These are phyloP conservation scores for Pestalotiopsis sp. DNA, from an alignment of 2,329 filamentous ascomycete genomes.

Conservation along the genomic window DNA sequence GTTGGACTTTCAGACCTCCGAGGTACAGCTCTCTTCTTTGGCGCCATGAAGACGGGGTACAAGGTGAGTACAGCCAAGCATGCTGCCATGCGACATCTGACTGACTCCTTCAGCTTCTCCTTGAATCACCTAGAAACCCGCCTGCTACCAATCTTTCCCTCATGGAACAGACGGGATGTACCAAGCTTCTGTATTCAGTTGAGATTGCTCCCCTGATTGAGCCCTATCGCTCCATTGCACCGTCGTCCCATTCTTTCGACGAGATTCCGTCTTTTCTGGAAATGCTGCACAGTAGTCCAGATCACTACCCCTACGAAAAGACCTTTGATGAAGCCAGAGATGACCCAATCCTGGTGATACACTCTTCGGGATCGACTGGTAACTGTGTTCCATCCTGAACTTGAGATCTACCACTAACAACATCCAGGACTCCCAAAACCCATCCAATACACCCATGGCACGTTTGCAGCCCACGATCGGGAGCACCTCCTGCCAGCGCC, in stretches of 20 bases:
- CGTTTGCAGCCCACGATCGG: neutral
- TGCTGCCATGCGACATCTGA: neutral
- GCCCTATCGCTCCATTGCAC: neutral
- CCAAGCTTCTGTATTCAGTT: constrained; percentile 20
- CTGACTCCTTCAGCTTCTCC: constrained; percentile 18
- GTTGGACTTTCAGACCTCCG: constrained; percentile 33
- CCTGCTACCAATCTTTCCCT: constrained; percentile 20
- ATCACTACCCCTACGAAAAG: constrained; percentile 21
- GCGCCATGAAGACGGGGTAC: constrained; percentile 40
- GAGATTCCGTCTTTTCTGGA: constrained; percentile 21
- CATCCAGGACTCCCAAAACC: constrained; percentile 16
- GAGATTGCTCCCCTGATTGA: constrained; percentile 20
- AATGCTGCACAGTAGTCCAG: constrained; percentile 19
- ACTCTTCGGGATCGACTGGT: constrained; percentile 30
- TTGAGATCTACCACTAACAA: neutral
- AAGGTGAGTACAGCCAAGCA: constrained; percentile 22
- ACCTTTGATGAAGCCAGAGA: constrained; percentile 22
- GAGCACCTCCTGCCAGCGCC: constrained; percentile 15
- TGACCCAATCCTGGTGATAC: constrained; percentile 24
- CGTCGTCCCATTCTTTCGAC: neutral
- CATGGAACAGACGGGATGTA: constrained; percentile 21
- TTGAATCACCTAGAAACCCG: constrained; percentile 26
- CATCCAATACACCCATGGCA: constrained; percentile 15
- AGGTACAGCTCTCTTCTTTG: constrained; percentile 33
- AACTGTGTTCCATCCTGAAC: neutral